Conservation (phyloP, 768 basidiomycete genomes). For the Omphalotus guepiniiformis region DNA sequence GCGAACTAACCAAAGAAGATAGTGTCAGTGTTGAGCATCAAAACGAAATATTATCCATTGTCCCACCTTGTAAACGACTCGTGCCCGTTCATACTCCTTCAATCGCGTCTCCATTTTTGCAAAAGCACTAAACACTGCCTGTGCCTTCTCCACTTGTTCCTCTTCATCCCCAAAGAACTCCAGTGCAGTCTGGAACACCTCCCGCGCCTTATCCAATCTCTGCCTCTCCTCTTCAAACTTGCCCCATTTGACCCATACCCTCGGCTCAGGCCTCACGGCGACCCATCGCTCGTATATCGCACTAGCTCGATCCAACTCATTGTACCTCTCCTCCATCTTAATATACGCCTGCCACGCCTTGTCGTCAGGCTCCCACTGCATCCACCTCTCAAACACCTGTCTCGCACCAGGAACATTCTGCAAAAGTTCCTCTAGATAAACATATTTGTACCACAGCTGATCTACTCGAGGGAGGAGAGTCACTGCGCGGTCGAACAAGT, state of each 20-base stretch:
- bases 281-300: constrained; percentile 92
- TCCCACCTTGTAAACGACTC: constrained; percentile 94
- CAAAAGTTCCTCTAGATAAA: constrained; percentile 95
- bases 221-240: constrained; percentile 88
- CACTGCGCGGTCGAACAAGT: constrained; percentile 95
- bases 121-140: constrained; percentile 84
- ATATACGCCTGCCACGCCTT: constrained; percentile 99
- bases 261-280: constrained; percentile 69
- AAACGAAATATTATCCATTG: neutral
- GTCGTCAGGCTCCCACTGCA: constrained; percentile 99
- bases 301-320: constrained; percentile 88
- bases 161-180: constrained; percentile 88
- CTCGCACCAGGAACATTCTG: constrained; percentile 95
- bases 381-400: constrained; percentile 98
- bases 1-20: constrained; percentile 63
- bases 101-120: constrained; percentile 96
- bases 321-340: constrained; percentile 93
- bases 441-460: constrained; percentile 99
- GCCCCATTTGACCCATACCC: constrained; percentile 80
- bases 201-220: constrained; percentile 69
- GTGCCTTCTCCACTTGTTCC: constrained; percentile 93
- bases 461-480: constrained; percentile 95
- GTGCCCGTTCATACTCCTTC: constrained; percentile 95
- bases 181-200: constrained; percentile 88
- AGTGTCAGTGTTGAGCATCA: neutral